Evolutionary conservation across 495 filamentous ascomycete genomes (phyloP), one percentile per base, ranked within the genome.

Genomic region (Cladorrhinum samala): DNA sequence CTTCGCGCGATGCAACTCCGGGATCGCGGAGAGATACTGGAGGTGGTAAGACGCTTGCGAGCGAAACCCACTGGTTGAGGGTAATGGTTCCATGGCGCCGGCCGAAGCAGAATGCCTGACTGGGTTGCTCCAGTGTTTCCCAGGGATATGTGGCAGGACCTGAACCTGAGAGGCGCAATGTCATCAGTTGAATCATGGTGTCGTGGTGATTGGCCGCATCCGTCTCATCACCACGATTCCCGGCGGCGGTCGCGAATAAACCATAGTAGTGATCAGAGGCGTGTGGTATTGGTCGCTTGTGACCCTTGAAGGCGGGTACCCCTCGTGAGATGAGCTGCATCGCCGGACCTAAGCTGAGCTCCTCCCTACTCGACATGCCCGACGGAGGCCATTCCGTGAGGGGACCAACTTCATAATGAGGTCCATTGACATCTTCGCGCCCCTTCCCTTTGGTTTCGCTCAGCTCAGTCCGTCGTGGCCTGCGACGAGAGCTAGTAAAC

Each of bases 111-210:
- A 80, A 82, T 3, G 78, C 70, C 60, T 79, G 77, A 57, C 81
- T 84, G 6, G 83, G 83, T 56, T 86, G 82, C 63, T 86, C 83
- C 13, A 86, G 63, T 3, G 82, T 79, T 50, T 83, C 77, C 83
- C 82, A 86, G 2, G 82, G 80, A 55, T 77, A 68, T 1, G 53
- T 69, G 9, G 69, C 65, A 1, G 61, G 60, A 13, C 60, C 66
- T 9, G 61, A 41, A 13, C 68, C 72, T 42, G 67, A 60, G 39
- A 77, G 53, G n/a, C 62, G 62, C 49, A 78, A 43, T 8, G 72
- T 72, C 62, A 73, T 75, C 54, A 78, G 71, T 59, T 77, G 72
- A 8, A 64, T 70, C 74, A 78, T 77, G 24, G 72, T 55, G 53
- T 74, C 68, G 60, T 78, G 73, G 43, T 63, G 66, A 55, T 74